A percentile compares a stretch with the other conserved stretches of the same genome.
Evolutionary conservation across 768 basidiomycete species (phyloP).

Genomic region (Amanita muscaria): DNA sequence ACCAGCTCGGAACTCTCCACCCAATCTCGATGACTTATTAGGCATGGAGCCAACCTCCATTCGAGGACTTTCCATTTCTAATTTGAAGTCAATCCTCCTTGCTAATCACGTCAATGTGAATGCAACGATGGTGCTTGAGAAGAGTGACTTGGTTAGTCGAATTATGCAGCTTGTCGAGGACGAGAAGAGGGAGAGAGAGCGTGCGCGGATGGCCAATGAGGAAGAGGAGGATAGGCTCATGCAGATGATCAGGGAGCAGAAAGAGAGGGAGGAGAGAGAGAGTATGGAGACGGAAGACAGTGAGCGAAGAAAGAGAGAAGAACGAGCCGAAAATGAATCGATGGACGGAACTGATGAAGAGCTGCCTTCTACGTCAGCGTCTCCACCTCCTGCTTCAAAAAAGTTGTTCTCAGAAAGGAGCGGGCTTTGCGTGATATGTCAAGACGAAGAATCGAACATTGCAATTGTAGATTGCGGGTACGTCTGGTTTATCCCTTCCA

Average conservation of each 20-base stretch:
- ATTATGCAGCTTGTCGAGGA: slow-evolving; percentile 57
- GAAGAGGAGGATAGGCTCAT: slow-evolving; percentile 33
- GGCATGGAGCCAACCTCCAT: slow-evolving; percentile 49
- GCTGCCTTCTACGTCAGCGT: neutral
- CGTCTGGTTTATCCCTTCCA: slow-evolving; percentile 19
- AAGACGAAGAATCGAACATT: slow-evolving; percentile 90
- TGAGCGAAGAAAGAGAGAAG: neutral
- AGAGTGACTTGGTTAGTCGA: slow-evolving; percentile 71
- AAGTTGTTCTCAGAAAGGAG: slow-evolving; percentile 45
- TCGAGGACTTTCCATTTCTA: slow-evolving; percentile 52
- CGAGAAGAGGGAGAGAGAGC: slow-evolving; percentile 46
- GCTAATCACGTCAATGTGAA: slow-evolving; percentile 76
- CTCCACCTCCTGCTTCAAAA: neutral
- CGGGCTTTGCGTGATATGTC: slow-evolving; percentile 86
- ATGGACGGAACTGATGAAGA: too few relatives aligned
- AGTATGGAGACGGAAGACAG: neutral
- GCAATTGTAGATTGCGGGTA: slow-evolving; percentile 94
- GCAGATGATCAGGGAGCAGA: slow-evolving; percentile 29
- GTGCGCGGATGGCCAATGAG: slow-evolving; percentile 37
- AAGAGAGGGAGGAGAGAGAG: slow-evolving; percentile 11
- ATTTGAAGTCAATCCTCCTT: slow-evolving; percentile 73
- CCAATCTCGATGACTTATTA: slow-evolving; percentile 64
- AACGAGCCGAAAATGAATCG: too few relatives aligned
- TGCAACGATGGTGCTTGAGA: slow-evolving; percentile 61
- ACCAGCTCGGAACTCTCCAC: slow-evolving; percentile 23